Evolutionary conservation across 2,329 filamentous ascomycete species (phyloP), one percentile per base, ranked within the genome.

Genomic region (Beauveria rudraprayagi): DNA sequence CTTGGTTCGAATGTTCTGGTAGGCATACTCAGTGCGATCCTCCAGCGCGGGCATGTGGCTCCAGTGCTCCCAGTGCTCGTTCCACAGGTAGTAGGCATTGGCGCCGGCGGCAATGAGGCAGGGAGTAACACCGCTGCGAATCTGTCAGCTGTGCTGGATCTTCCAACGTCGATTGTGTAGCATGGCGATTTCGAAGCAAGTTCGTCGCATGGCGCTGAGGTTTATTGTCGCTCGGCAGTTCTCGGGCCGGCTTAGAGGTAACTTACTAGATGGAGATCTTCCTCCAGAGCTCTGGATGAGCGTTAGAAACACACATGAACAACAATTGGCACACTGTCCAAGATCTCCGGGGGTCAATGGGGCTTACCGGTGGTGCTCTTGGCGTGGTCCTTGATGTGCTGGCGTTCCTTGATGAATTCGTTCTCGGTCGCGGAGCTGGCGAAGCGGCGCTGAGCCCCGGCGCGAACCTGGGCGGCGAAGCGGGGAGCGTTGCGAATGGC

Each of bases 51-150:
- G 85, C 76, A 90, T 79, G 80, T 97, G 93, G 58, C 77, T 79
- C 85, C 89, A 91, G 83, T 99, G 94, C 79, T 95, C 90, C 93
- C 93, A 97, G 79, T 99, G 94, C 80, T 95, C 91, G 71, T 85
- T 87, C 91, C 92, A 99, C 65, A 96, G 86, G 73, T 87, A 86
- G 76, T 89, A 96, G 70, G 92, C 92, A 76, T 99, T 99, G 77
- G 87, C 80, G 67, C 78, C 75, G 63, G 89, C 87, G 67, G 92
- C 79, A 67, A 88, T 77, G 62, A 97, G 80, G 74, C 78, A 81
- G 61, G 93, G 92, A 66, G 89, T 78, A 67, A 90, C 86, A 71
- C 82, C 87, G 77, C 92, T 96, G 73, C 69, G 62, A 48, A 57
- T 57, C 61, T 60, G 67, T 70, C 63, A 70, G 69, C 63, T 61